phyloP scores from a whole-genome alignment of 148 eudicot species.

The Rhododendron kiyosumense region DNA sequence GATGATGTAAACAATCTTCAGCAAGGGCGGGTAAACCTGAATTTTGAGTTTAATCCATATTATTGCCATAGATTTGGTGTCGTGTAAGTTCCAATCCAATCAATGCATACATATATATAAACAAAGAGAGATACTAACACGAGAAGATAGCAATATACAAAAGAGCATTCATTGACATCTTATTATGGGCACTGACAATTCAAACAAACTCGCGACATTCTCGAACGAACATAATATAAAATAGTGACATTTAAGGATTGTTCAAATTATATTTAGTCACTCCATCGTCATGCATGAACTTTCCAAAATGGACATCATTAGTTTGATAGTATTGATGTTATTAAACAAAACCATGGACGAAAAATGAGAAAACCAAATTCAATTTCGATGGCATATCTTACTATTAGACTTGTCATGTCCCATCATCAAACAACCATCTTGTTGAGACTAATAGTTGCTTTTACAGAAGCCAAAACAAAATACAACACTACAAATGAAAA shows the following conservation, averaged over 20 bases:
- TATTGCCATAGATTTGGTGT: neutral
- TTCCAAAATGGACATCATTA: no score
- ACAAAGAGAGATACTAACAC: neutral
- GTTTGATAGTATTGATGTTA: no score
- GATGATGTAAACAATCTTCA: accelerated
- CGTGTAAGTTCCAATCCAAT: neutral
- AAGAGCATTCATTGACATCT: neutral
- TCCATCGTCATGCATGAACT: no score
- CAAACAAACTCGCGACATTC: neutral
- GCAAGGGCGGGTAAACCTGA: neutral
- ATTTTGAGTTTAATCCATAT: neutral
- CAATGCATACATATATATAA: neutral
- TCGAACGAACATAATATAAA: no score
- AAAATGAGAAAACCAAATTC: no score
- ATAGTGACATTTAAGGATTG: no score
- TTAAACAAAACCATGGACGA: no score
- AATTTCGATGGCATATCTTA: neutral
- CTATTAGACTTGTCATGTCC: neutral
- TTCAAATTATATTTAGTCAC: no score
- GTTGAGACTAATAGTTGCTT: neutral
- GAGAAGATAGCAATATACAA: neutral
- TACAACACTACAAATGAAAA: no score
- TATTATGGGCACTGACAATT: neutral
- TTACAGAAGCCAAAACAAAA: neutral
- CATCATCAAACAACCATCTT: neutral